A percentile compares a stretch with the other conserved stretches of the same genome.
Evolutionary conservation across 2,329 filamentous ascomycete genomes (phyloP).

Genomic region (Penicillium sp.): DNA sequence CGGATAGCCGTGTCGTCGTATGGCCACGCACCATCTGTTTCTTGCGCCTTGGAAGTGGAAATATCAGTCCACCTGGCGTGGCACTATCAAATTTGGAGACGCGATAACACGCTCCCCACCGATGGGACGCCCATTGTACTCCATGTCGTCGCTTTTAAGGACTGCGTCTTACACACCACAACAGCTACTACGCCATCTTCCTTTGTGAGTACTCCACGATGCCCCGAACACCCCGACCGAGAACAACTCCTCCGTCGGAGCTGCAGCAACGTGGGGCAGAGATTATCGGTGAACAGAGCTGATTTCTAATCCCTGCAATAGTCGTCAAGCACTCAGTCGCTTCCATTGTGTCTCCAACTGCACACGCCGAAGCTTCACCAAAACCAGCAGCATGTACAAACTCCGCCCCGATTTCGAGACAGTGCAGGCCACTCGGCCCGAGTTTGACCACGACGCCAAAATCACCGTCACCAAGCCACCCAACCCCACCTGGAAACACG

Average conservation of each 20-base stretch:
- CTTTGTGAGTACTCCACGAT: conserved; percentile 9
- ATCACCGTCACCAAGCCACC: conserved; percentile 44
- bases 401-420: conserved; percentile 36
- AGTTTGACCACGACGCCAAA: conserved; percentile 38
- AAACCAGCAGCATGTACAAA: conserved; percentile 28
- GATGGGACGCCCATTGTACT: too few relatives aligned
- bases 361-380: conserved; percentile 17
- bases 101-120: too few relatives aligned
- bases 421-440: conserved; percentile 45
- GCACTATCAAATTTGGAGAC: too few relatives aligned
- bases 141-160: background rate
- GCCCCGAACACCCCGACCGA: background rate
- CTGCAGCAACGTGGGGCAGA: conserved; percentile 2
- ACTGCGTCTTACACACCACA: background rate
- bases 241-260: background rate
- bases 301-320: conserved; percentile 6
- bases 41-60: too few relatives aligned
- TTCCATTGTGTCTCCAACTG: background rate
- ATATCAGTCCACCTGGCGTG: too few relatives aligned
- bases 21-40: too few relatives aligned
- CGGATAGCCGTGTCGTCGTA: too few relatives aligned
- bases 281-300: background rate
- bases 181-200: background rate
- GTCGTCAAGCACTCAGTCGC: background rate
- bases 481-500: conserved; percentile 45